Percentiles rank a stretch among this genome's conserved stretches.
Conservation (phyloP, 495 filamentous ascomycete genomes). For the Penicillium taxi region DNA sequence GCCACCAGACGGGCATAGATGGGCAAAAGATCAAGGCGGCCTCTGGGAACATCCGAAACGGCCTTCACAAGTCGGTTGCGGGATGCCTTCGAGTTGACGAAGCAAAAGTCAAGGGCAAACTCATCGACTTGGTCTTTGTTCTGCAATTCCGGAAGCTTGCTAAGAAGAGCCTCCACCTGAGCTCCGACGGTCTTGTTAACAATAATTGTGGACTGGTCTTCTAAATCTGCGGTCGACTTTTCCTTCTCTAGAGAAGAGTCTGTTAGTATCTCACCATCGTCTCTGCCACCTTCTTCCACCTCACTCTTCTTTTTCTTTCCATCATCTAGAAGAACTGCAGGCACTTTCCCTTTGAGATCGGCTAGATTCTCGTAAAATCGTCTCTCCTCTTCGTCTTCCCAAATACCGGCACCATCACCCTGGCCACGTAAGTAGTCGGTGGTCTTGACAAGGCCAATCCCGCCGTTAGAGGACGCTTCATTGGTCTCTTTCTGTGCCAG, state of each 20-base stretch:
- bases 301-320: slow-evolving; percentile 89
- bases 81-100: slow-evolving; percentile 96
- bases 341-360: slow-evolving; percentile 92
- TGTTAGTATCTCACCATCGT: slow-evolving; percentile 28
- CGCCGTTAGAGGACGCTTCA: slow-evolving; percentile 53
- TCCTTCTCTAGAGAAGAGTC: slow-evolving; percentile 35
- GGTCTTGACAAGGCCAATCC: slow-evolving; percentile 88
- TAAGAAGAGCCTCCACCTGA: slow-evolving; percentile 85
- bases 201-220: slow-evolving; percentile 87
- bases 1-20: slow-evolving; percentile 87
- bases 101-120: slow-evolving; percentile 91
- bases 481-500: slow-evolving; percentile 72
- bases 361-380: slow-evolving; percentile 96
- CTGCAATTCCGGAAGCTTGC: slow-evolving; percentile 80
- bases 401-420: slow-evolving; percentile 90
- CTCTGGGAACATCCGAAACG: slow-evolving; percentile 88
- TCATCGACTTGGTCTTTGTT: slow-evolving; percentile 88
- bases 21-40: slow-evolving; percentile 84
- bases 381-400: slow-evolving; percentile 97
- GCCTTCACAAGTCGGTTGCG: slow-evolving; percentile 89
- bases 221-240: slow-evolving; percentile 47
- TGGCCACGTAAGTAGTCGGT: slow-evolving; percentile 88
- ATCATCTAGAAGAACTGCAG: slow-evolving; percentile 86
- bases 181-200: slow-evolving; percentile 96
- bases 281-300: slow-evolving; percentile 53